These are phyloP conservation scores for Pleurostoma richardsiae DNA, from an alignment of 2,329 filamentous ascomycete genomes.

Conservation along the genomic window DNA sequence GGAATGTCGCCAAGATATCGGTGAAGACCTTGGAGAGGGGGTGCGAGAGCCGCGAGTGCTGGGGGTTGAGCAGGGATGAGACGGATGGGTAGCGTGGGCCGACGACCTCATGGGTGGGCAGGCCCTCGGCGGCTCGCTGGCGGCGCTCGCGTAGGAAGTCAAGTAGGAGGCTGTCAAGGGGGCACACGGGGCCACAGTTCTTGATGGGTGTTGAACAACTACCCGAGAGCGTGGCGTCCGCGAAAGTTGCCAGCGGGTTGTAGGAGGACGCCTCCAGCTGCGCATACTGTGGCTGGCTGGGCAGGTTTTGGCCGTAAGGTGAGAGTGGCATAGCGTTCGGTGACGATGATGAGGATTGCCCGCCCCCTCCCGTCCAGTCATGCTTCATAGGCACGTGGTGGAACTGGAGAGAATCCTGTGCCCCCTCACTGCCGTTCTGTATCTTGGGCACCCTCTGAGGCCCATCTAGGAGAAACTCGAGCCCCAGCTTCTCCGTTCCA, in stretches of 20 bases:
- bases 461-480: conserved; percentile 67
- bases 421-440: conserved; percentile 41
- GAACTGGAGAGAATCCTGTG: conserved; percentile 38
- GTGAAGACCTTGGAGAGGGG: conserved; percentile 81
- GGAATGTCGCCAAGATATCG: conserved; percentile 80
- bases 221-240: conserved; percentile 7
- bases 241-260: conserved; percentile 15
- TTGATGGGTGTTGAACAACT: conserved; percentile 35
- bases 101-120: conserved; percentile 59
- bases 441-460: conserved; percentile 49
- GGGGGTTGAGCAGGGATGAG: conserved; percentile 70
- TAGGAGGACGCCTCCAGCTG: neutral
- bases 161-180: conserved; percentile 72
- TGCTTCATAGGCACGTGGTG: conserved; percentile 46
- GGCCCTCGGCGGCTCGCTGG: conserved; percentile 61
- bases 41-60: conserved; percentile 58
- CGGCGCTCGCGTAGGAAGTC: conserved; percentile 70
- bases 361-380: conserved; percentile 26
- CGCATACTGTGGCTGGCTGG: too few species aligned
- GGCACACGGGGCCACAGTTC: conserved; percentile 66
- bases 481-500: conserved; percentile 61
- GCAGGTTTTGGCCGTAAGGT: conserved; percentile 4
- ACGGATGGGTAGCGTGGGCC: conserved; percentile 79
- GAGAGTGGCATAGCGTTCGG: neutral
- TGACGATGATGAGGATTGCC: conserved; percentile 1